phyloP scores from a whole-genome alignment of 2,329 filamentous ascomycete genomes.

The Aspergillus arachidicola region DNA sequence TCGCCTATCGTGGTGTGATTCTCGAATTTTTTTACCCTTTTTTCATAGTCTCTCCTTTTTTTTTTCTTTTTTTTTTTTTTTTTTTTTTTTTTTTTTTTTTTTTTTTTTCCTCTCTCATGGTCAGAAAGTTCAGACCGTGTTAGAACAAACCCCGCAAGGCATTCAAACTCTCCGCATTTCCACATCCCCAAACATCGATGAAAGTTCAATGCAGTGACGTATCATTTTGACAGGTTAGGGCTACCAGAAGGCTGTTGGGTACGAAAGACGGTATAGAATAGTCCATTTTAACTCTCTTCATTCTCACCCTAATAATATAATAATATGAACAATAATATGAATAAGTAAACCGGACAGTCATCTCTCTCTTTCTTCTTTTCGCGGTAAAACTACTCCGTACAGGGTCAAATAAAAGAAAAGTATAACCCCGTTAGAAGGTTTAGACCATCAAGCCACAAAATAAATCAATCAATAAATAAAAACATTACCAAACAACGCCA shows the following conservation, averaged over 20 bases:
- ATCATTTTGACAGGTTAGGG: neutral
- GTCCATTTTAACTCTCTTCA: neutral
- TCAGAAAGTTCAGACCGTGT: no score
- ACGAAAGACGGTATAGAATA: neutral
- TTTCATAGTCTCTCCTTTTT: no score
- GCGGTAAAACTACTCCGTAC: no score
- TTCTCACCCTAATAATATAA: neutral
- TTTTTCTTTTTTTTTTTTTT: slow-evolving; percentile 1
- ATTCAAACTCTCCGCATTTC: neutral
- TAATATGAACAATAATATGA: neutral
- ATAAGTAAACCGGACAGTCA: neutral
- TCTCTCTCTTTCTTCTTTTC: no score
- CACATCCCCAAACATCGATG: neutral
- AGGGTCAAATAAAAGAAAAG: neutral
- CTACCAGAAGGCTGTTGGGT: neutral
- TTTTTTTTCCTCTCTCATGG: no score
- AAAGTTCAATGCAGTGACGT: neutral
- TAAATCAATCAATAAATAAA: no score
- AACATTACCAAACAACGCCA: neutral
- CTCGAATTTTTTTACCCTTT: no score
- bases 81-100: slow-evolving; percentile 15
- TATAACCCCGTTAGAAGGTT: neutral
- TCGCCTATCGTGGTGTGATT: no score
- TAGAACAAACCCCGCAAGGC: neutral
- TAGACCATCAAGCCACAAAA: neutral